Evolutionary conservation across 768 basidiomycete genomes (phyloP).

Genomic region (Pisolithus microcarpus): DNA sequence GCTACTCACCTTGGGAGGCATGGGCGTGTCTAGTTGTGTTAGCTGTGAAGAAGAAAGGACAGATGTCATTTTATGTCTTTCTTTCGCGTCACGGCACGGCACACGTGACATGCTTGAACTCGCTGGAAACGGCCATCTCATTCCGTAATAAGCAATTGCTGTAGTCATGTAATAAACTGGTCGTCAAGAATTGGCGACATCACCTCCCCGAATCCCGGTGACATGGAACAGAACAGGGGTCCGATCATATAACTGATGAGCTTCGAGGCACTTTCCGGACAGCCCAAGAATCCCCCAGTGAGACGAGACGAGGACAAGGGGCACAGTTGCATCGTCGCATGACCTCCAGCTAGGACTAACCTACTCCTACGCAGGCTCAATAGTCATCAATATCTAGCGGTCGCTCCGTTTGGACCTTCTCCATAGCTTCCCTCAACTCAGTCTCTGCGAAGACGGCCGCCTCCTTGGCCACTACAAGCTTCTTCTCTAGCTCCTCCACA

Average conservation of each 20-base stretch:
- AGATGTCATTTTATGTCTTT: neutral
- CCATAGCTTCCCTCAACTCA: constrained; percentile 71
- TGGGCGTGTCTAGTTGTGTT: neutral
- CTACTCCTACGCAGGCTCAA: constrained; percentile 7
- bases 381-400: constrained; percentile 37
- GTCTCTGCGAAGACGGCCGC: constrained; percentile 66
- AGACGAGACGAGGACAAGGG: no score
- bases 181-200: no score
- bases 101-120: neutral
- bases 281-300: no score
- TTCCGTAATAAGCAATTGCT: no score
- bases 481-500: constrained; percentile 69
- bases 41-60: neutral
- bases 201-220: no score
- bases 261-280: no score
- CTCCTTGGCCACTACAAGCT: constrained; percentile 61
- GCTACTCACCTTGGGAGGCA: neutral
- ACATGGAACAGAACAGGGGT: no score
- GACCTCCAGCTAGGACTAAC: no score
- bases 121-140: no score
- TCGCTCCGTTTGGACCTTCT: constrained; percentile 49
- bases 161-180: no score
- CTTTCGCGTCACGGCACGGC: neutral
- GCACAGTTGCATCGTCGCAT: no score
- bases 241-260: no score